Evolutionary conservation across 169 alveolate species (phyloP), one percentile per base, ranked within the genome.

Genomic region (Cryptosporidium baileyi): DNA sequence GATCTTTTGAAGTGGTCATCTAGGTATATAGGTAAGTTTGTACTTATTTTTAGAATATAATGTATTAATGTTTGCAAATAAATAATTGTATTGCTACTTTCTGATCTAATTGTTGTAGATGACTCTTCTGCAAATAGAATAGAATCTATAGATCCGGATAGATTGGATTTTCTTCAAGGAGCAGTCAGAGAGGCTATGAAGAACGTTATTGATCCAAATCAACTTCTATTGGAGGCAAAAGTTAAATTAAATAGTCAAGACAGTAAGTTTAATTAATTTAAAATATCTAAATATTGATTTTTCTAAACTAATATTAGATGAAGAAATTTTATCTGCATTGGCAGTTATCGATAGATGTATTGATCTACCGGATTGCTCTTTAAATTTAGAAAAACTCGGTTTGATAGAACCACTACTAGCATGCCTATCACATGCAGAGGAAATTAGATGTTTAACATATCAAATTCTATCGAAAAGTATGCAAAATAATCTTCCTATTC

Each of bases 171-270:
- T 41, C 60, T 74, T 54, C 85, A 74, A 30, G 67, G 67, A 41
- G 85, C 85, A 54, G 43, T 74, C n/a, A 74, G 60, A 36, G 85
- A 74, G n/a, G 85, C 85, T 11, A 74, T 74, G 85, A 74, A 74
- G 30, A 41, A 59, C 34, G 60, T 57, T 3, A 60, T 74, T 0
- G 85, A 74, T 74, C 85, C 85, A 15, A 74, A 74, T 74, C 22
- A 74, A 41, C 9, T 74, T 19, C 43, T 74, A 17, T 36, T 13
- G 17, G 85, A 74, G n/a, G 54, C 60, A 34, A 74, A 57, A 24
- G 41, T 40, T 2, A 57, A 74, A 1, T n/a, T 74, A 4, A 26
- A 30, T 38, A 30, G 32, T 7, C 41, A 22, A n/a, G 26, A 74
- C 19, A 60, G 85, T 74, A 43, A 74, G 85, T 65, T 65, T 47